Evolutionary conservation across 2,329 filamentous ascomycete genomes (phyloP).

Genomic region (Emmonsia crescens): DNA sequence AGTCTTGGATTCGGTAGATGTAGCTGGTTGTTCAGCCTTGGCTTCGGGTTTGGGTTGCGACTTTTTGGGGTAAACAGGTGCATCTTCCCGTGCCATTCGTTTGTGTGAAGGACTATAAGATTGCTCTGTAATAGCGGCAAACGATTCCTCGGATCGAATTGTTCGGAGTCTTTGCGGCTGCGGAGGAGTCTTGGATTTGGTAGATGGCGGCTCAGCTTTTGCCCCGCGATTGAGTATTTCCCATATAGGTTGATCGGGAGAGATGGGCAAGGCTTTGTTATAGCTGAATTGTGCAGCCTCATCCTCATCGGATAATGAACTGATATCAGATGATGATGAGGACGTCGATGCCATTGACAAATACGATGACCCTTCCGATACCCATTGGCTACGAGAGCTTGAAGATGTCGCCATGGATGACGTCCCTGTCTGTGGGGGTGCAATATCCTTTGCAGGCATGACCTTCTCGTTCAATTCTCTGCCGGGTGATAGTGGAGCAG

Average conservation of each 20-base stretch:
- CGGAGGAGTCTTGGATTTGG: not conserved
- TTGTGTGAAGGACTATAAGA: not conserved
- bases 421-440: not conserved
- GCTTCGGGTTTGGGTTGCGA: not conserved
- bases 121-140: not conserved
- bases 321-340: constrained; percentile 2
- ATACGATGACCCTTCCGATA: constrained; percentile 3
- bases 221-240: constrained; percentile 12
- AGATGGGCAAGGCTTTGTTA: constrained; percentile 4
- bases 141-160: not conserved
- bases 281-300: constrained; percentile 6
- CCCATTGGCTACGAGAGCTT: not conserved
- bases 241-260: constrained; percentile 9
- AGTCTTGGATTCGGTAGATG: not conserved
- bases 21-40: not conserved
- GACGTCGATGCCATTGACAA: constrained; percentile 6
- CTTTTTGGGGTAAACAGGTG: not conserved
- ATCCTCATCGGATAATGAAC: constrained; percentile 4
- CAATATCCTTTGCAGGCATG: not conserved
- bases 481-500: constrained; percentile 8
- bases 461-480: not conserved
- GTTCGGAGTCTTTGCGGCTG: not conserved
- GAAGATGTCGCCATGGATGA: constrained; percentile 3
- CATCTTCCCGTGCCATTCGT: not conserved
- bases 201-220: not conserved